Evolutionary conservation across 805 yeast species (phyloP), one percentile per base, ranked within the genome.

Genomic region (Wickerhamomyces ciferrii): DNA sequence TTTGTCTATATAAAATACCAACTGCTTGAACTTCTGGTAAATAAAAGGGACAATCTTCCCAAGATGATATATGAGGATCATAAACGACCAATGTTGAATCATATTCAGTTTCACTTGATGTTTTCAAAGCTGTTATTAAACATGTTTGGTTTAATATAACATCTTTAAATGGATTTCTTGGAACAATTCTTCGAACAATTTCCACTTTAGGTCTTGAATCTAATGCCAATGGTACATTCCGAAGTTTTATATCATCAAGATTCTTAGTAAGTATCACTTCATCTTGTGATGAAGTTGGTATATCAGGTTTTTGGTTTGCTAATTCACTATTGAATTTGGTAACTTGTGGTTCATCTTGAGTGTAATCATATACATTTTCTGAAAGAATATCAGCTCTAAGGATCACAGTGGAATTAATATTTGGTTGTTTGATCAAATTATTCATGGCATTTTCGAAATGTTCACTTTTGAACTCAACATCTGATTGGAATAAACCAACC

Each of bases 341-440:
- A 10, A 62, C 49, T 2, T 46, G 43, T 8, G 62, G 60, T 19
- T 59, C 60, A 2, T 24, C 63, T 2, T 57, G 55, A 2, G 43
- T 38, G 34, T 67, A 60, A 1, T 68, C 71, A 56, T 70, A 79
- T 7, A 57, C 64, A 46, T 67, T 68, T 53, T 81, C 84, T 39
- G 71, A 69, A 41, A 87, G 61, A 21, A 90, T 79, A 65, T 92
- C 97, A 0, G 97, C 96, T 53, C 98, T 70, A 65, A 92, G 70
- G 31, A 91, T 85, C 32, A 89, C 94, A 0, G 97, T 86, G 11
- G 97, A 91, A 66, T 91, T 92, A 66, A 89, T 86, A 61, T 90
- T 87, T 17, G 97, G 97, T 52, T 87, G 88, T 48, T 76, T 73
- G 45, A 89, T 85, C 49, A 89, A 72, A 62, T 88, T 87, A 39